phyloP scores from a whole-genome alignment of 2,329 filamentous ascomycete species.

The Verticillium nubilum region DNA sequence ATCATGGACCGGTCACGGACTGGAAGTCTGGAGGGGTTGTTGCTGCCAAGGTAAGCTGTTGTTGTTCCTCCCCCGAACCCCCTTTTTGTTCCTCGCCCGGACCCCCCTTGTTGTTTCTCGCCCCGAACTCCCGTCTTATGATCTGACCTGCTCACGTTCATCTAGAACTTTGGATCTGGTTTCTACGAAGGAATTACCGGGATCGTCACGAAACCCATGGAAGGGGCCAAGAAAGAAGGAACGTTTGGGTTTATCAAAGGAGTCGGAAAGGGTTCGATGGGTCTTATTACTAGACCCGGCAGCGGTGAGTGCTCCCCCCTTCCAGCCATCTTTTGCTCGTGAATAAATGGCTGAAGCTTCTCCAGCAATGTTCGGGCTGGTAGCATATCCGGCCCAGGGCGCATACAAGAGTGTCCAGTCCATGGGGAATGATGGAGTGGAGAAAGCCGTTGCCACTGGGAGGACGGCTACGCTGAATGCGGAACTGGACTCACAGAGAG shows the following conservation, averaged over 20 bases:
- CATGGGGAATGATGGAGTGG: background rate
- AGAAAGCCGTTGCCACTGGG: background rate
- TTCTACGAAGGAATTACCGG: constrained; percentile 24
- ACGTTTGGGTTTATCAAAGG: constrained; percentile 24
- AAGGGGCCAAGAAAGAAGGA: constrained; percentile 24
- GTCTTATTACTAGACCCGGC: constrained; percentile 15
- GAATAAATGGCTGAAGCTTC: background rate
- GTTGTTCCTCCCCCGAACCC: background rate
- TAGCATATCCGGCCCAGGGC: constrained; percentile 14
- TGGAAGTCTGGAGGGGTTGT: constrained; percentile 24
- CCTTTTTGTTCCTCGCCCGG: background rate
- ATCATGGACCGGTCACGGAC: constrained; percentile 24
- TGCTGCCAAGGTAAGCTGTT: constrained; percentile 18
- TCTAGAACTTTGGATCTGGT: constrained; percentile 14
- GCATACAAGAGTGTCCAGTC: constrained; percentile 12
- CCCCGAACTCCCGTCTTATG: background rate
- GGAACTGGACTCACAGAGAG: too few relatives aligned
- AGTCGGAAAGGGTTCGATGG: constrained; percentile 23
- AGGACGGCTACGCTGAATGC: background rate
- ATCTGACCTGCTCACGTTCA: too few relatives aligned
- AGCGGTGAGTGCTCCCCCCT: constrained; percentile 14
- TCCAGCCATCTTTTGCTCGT: too few relatives aligned
- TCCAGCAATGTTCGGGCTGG: constrained; percentile 15
- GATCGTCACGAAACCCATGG: constrained; percentile 21
- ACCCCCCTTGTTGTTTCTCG: background rate